phyloP scores from a whole-genome alignment of 441 rosid genomes.

The Manihot esculenta region DNA sequence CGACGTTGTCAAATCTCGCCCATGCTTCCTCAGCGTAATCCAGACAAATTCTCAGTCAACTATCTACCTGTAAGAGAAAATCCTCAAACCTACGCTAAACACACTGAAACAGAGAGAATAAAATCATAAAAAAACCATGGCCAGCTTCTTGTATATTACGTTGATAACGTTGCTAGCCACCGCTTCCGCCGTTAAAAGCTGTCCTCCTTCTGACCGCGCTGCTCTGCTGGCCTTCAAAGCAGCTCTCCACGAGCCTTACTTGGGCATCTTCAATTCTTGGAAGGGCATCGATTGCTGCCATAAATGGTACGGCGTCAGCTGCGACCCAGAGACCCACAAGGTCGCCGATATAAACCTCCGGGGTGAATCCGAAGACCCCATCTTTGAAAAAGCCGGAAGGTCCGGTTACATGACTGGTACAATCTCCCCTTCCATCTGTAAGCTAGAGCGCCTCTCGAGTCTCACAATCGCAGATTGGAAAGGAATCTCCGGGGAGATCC shows the following conservation, averaged over 20 bases:
- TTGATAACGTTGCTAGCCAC: not conserved
- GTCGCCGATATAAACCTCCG: slow-evolving; percentile 87
- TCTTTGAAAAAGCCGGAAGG: slow-evolving; percentile 59
- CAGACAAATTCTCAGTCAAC: not conserved
- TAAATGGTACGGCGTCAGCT: slow-evolving; percentile 85
- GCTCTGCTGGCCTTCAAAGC: slow-evolving; percentile 63
- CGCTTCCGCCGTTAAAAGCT: slow-evolving; percentile 36
- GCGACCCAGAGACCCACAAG: slow-evolving; percentile 53
- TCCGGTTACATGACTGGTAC: slow-evolving; percentile 80
- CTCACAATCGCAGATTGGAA: slow-evolving; percentile 84
- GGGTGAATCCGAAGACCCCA: slow-evolving; percentile 87
- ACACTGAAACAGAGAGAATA: not conserved
- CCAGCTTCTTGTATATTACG: slow-evolving; percentile 11
- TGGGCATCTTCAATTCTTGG: slow-evolving; percentile 88
- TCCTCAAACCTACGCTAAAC: not conserved
- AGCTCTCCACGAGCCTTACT: slow-evolving; percentile 63
- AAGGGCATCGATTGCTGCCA: slow-evolving; percentile 73
- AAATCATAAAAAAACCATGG: not conserved
- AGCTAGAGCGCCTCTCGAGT: slow-evolving; percentile 55
- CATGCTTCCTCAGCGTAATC: not conserved
- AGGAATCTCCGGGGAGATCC: slow-evolving; percentile 79
- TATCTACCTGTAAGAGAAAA: too few species aligned
- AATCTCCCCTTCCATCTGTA: slow-evolving; percentile 69
- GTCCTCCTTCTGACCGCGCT: slow-evolving; percentile 72
- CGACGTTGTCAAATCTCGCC: not conserved